Conservation (phyloP, 129 eudicot species). For the Kitagawia praeruptora region DNA sequence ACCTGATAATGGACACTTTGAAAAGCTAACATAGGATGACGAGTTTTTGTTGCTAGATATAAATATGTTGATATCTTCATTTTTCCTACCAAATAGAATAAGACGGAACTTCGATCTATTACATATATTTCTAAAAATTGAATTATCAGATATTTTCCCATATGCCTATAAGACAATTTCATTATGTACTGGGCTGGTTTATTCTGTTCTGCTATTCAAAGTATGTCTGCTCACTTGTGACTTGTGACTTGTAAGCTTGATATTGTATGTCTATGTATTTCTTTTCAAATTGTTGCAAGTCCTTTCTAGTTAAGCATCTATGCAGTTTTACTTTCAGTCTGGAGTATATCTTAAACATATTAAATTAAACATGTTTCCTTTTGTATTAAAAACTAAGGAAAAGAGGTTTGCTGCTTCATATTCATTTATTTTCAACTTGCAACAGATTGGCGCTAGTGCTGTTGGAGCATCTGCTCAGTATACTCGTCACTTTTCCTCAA, state of each 20-base stretch:
- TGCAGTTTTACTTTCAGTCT: not conserved
- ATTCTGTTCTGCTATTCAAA: no score
- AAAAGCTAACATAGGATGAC: no score
- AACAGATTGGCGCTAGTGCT: conserved; percentile 68
- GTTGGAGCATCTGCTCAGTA: conserved; percentile 73
- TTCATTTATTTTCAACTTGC: conserved; percentile 8
- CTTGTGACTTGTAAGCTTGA: not conserved
- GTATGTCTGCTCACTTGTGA: not conserved
- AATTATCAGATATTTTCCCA: no score
- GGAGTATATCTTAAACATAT: not conserved
- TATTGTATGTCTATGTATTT: not conserved
- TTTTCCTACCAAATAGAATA: no score
- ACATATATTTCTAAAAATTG: not conserved
- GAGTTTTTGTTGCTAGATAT: no score
- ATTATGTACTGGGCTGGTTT: not conserved
- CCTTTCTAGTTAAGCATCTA: not conserved
- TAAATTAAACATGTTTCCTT: not conserved
- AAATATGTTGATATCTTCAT: no score
- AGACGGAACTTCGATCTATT: not conserved
- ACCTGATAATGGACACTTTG: no score
- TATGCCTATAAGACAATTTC: not conserved
- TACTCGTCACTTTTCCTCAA: conserved; percentile 60
- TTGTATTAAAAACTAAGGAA: not conserved
- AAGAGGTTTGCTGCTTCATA: not conserved
- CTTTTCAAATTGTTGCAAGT: not conserved